Conservation (phyloP, 106 monocot genomes). For the Allium sativum region DNA sequence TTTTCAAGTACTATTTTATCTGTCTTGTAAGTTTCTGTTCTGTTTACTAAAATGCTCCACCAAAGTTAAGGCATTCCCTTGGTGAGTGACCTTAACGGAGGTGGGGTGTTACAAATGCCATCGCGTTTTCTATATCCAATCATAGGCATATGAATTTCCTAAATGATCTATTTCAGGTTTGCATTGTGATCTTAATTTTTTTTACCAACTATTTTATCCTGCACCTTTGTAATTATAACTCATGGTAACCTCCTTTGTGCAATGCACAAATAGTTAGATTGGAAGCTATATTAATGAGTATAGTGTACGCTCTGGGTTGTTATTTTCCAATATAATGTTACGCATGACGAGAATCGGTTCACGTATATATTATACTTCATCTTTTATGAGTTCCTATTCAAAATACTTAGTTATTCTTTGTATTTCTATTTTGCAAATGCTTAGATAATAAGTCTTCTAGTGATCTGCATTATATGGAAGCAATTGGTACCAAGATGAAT, state of each 20-base stretch:
- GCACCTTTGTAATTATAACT: neutral
- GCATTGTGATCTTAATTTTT: neutral
- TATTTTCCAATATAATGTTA: neutral
- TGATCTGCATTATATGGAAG: conserved; percentile 63
- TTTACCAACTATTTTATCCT: neutral
- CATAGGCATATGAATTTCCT: conserved; percentile 44
- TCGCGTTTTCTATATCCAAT: conserved; percentile 55
- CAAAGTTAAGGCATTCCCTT: too few species aligned
- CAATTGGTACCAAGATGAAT: too few species aligned
- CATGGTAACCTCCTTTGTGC: neutral
- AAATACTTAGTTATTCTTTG: neutral
- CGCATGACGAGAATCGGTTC: neutral
- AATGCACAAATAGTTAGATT: neutral
- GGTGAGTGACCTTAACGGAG: too few species aligned
- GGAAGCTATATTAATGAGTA: neutral
- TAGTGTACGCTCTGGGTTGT: neutral
- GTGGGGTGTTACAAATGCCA: too few species aligned
- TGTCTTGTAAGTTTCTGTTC: too few species aligned
- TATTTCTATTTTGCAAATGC: conserved; percentile 10
- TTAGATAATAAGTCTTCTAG: conserved; percentile 70
- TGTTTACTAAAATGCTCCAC: too few species aligned
- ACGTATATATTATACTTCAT: neutral
- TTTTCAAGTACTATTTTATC: too few species aligned
- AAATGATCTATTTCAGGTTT: conserved; percentile 61
- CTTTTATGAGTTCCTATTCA: neutral